Conservation (phyloP, 805 yeast genomes). For the Candida endomychidarum region DNA sequence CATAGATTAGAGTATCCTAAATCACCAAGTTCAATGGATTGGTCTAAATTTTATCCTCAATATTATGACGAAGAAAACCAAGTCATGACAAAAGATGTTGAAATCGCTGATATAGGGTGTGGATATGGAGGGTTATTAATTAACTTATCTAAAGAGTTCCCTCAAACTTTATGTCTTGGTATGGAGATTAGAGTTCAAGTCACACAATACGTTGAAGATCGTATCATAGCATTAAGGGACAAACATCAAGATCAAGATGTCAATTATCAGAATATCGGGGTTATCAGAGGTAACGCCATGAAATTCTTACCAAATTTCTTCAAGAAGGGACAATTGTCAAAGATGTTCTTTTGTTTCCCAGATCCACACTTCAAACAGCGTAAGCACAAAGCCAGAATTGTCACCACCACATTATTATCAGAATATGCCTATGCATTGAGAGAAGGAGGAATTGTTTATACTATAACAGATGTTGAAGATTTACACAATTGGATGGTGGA, state of each 20-base stretch:
- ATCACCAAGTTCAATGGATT: slow-evolving; percentile 81
- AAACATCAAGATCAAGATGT: slow-evolving; percentile 36
- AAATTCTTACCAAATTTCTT: slow-evolving; percentile 95
- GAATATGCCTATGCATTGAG: slow-evolving; percentile 90
- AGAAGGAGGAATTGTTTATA: slow-evolving; percentile 87
- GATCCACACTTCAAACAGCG: slow-evolving; percentile 98
- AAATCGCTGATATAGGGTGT: slow-evolving; percentile 95
- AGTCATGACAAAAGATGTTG: slow-evolving; percentile 55
- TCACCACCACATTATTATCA: slow-evolving; percentile 81
- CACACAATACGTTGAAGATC: slow-evolving; percentile 93
- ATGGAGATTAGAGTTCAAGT: slow-evolving; percentile 99
- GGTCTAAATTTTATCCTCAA: slow-evolving; percentile 75
- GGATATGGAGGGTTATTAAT: slow-evolving; percentile 93
- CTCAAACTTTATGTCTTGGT: slow-evolving; percentile 76
- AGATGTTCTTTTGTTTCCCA: slow-evolving; percentile 98
- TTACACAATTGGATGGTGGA: slow-evolving; percentile 95
- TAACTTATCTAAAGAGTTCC: slow-evolving; percentile 74
- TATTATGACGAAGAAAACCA: slow-evolving; percentile 44
- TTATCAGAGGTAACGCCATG: slow-evolving; percentile 95
- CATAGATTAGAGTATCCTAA: slow-evolving; percentile 87
- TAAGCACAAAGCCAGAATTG: slow-evolving; percentile 95
- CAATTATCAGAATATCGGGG: slow-evolving; percentile 81
- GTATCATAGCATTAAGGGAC: slow-evolving; percentile 84
- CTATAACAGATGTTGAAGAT: slow-evolving; percentile 94
- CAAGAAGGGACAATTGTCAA: slow-evolving; percentile 73